Conservation (phyloP, 441 rosid species). For the Erodium moschatum region DNA sequence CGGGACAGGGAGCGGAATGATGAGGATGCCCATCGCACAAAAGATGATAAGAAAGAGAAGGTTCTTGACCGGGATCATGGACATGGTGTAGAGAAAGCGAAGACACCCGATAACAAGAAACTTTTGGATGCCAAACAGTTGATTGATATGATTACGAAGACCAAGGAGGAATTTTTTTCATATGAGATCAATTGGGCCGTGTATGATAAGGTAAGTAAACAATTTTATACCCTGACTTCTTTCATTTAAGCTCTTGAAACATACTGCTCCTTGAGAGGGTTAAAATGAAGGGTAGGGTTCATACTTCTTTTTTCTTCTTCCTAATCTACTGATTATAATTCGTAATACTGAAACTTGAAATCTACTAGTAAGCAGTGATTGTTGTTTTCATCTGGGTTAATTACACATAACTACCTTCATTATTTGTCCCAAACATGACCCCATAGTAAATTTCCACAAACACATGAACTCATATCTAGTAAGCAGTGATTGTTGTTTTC, state of each 20-base stretch:
- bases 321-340: not conserved
- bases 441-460: too few species aligned
- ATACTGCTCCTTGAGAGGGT: not conserved
- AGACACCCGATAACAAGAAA: constrained; percentile 67
- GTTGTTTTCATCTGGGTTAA: too few species aligned
- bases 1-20: constrained; percentile 57
- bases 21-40: constrained; percentile 39
- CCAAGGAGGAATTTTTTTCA: constrained; percentile 87
- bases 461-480: too few species aligned
- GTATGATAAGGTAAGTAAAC: constrained; percentile 65
- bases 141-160: constrained; percentile 96
- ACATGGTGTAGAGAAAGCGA: constrained; percentile 54
- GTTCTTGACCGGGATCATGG: constrained; percentile 43
- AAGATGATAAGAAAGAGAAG: constrained; percentile 40
- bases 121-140: constrained; percentile 89
- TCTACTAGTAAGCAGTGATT: not conserved
- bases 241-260: not conserved
- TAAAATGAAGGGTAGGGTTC: not conserved
- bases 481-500: not conserved
- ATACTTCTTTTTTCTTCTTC: not conserved
- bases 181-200: constrained; percentile 86
- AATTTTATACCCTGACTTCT: not conserved
- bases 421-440: too few species aligned
- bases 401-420: too few species aligned
- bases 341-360: not conserved